phyloP scores from a whole-genome alignment of 1,284 basidiomycete species.

The Tilletiaria anomala region DNA sequence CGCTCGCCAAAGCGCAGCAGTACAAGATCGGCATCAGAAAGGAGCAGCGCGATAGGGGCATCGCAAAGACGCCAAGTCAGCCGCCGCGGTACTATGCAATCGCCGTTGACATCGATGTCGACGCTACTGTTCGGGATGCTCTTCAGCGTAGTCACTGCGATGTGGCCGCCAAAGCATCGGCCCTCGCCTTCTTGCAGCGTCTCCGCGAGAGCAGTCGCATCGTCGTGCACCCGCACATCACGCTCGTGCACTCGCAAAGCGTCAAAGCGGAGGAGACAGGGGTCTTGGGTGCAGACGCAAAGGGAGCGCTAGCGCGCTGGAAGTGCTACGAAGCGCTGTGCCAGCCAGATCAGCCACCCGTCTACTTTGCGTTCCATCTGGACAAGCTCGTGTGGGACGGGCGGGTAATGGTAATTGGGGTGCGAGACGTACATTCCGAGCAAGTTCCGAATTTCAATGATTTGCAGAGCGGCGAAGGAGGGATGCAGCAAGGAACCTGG shows the following conservation, averaged over 20 bases:
- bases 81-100: constrained; percentile 24
- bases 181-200: constrained; percentile 5
- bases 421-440: constrained; percentile 1
- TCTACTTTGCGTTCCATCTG: constrained; percentile 51
- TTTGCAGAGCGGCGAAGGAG: constrained; percentile 1
- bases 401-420: constrained; percentile 55
- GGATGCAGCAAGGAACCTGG: constrained; percentile 15
- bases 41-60: not conserved
- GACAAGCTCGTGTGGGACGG: constrained; percentile 57
- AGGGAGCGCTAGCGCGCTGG: constrained; percentile 32
- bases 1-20: not conserved
- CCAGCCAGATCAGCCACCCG: constrained; percentile 45
- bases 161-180: not conserved
- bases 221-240: constrained; percentile 59
- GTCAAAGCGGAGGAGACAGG: constrained; percentile 1
- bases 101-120: constrained; percentile 14
- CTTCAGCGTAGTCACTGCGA: not conserved
- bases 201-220: constrained; percentile 45
- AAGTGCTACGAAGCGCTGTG: constrained; percentile 3
- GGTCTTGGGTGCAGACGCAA: constrained; percentile 12
- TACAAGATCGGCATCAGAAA: constrained; percentile 8
- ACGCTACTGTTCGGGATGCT: constrained; percentile 3
- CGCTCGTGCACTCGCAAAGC: constrained; percentile 53
- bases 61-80: not conserved
- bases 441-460: constrained; percentile 1